Evolutionary conservation across 768 basidiomycete genomes (phyloP).

Genomic region (Sistotremastrum niveocremeum): DNA sequence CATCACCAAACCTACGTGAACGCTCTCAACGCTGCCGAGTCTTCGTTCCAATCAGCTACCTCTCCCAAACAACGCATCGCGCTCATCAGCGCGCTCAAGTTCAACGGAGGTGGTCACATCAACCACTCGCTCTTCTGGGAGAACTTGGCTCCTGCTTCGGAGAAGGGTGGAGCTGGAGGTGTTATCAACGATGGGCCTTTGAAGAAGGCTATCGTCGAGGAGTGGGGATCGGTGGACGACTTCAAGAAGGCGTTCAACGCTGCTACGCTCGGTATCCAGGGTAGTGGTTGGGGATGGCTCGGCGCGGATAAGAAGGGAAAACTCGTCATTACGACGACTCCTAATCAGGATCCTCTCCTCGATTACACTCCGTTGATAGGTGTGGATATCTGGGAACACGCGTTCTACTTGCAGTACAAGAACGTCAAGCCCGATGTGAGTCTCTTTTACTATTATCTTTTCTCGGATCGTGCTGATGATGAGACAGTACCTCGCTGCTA

Average conservation of each 20-base stretch:
- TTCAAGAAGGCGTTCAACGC: slow-evolving; percentile 77
- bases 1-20: slow-evolving; percentile 94
- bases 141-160: slow-evolving; percentile 60
- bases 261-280: slow-evolving; percentile 76
- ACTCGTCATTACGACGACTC: slow-evolving; percentile 80
- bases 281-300: slow-evolving; percentile 95
- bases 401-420: slow-evolving; percentile 92
- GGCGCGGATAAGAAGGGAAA: slow-evolving; percentile 35
- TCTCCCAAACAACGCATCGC: slow-evolving; percentile 73
- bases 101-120: slow-evolving; percentile 97
- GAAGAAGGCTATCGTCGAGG: slow-evolving; percentile 44
- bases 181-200: slow-evolving; percentile 46
- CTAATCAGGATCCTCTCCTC: slow-evolving; percentile 92
- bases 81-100: slow-evolving; percentile 84
- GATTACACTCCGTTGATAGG: slow-evolving; percentile 72
- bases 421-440: slow-evolving; percentile 89
- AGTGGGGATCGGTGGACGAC: slow-evolving; percentile 58
- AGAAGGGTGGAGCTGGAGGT: slow-evolving; percentile 48
- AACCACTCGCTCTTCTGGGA: slow-evolving; percentile 96
- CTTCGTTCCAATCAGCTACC: slow-evolving; percentile 48
- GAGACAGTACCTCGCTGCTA: slow-evolving; percentile 55
- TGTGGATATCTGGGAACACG: slow-evolving; percentile 93
- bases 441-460: slow-evolving; percentile 7
- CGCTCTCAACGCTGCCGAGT: slow-evolving; percentile 82
- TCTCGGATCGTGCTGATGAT: neutral